These are phyloP conservation scores for Ustilago vetiveriae DNA, from an alignment of 1,284 basidiomycete species.

Conservation along the genomic window DNA sequence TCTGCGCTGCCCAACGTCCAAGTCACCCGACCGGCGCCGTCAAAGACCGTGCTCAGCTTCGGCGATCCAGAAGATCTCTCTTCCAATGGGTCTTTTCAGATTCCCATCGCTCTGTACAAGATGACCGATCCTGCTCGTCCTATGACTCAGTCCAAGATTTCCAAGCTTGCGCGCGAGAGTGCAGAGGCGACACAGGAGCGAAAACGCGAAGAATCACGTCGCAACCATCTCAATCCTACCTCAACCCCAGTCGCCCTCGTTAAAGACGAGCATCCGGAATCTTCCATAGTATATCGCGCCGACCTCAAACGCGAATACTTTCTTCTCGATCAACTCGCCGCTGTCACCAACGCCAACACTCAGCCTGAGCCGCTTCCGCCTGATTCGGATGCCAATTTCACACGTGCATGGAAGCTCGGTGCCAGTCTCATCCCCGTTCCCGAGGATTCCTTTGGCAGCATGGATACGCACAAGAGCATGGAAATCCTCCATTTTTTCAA, in stretches of 20 bases:
- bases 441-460: constrained; percentile 76
- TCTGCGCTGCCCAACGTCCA: constrained; percentile 48
- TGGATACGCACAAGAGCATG: constrained; percentile 81
- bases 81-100: constrained; percentile 77
- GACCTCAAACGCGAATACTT: constrained; percentile 43
- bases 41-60: constrained; percentile 48
- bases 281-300: constrained; percentile 23
- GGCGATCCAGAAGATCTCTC: constrained; percentile 47
- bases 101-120: constrained; percentile 82
- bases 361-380: constrained; percentile 71
- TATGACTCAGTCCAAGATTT: constrained; percentile 72
- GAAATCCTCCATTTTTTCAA: constrained; percentile 87
- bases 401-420: constrained; percentile 90
- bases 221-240: constrained; percentile 24
- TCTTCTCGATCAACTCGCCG: constrained; percentile 44
- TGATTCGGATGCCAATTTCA: constrained; percentile 76
- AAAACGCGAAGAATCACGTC: constrained; percentile 14
- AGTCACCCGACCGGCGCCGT: constrained; percentile 44
- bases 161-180: constrained; percentile 48
- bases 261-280: constrained; percentile 4
- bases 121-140: constrained; percentile 79
- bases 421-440: constrained; percentile 80
- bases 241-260: constrained; percentile 20
- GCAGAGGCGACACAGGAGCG: constrained; percentile 26
- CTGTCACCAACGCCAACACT: constrained; percentile 62